Base-by-base conservation (phyloP, 1,139 yeast genomes). In the Kurtzmaniella natalensis region DNA sequence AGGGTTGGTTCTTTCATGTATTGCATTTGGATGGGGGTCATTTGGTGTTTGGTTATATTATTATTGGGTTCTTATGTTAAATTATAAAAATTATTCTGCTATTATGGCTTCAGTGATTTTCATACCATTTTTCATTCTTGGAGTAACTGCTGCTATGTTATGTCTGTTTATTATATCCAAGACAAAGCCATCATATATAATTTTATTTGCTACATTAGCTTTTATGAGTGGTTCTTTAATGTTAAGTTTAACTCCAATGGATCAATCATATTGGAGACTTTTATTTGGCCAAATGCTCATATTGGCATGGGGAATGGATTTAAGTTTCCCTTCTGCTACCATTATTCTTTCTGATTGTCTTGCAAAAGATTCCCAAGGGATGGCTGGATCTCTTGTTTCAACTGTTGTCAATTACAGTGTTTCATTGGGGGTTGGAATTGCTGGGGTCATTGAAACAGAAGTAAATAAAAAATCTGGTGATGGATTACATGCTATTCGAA, bases 301-400 rank as follows among this genome's bases (percentile, higher is more conserved):
- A 7, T 48, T 75, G 13, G 62, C 74, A 17, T 73, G 78, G 68
- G 81, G 78, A 1, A 73, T 76, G 79, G 81, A 76, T 46, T 52
- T 72, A 44, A 71, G 78, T 23, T 76, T 75, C 46, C 81, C 81
- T 2, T 73, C 80, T 2, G 72, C 79, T 0, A 64, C 80, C 1
- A 61, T 76, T 23, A 64, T 75, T 5, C 48, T 75, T 27, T 71
- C 78, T 8, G 77, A 76, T 40, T 60, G 52, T 29, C 50, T 76
- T 27, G 80, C 81, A 0, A 48, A 53, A 36, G 61, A 64, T 35
- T 71, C 72, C 39, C 81, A 76, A 50, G 81, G 81, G 20, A 72
- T 76, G 75, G 80, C 79, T 1, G 79, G 79, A 1, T 74, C 80
- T 1, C 51, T 75, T 35, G 76, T 75, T 1, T 59, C 75, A 18